phyloP scores from a whole-genome alignment of 805 yeast genomes.

The Lipomyces sp. region DNA sequence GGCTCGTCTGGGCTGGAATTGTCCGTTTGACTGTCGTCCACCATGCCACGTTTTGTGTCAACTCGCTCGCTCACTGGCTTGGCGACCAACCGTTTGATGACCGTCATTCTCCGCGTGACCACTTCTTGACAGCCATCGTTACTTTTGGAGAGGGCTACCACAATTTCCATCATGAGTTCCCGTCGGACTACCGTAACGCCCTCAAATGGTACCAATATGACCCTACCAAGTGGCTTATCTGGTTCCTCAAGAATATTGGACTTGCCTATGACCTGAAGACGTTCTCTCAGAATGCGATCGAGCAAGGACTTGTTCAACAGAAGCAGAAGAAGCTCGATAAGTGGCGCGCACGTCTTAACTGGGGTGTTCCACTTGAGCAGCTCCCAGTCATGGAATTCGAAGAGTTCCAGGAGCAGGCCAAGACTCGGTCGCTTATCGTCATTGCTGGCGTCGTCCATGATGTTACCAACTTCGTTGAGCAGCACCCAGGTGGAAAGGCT shows the following conservation, averaged over 20 bases:
- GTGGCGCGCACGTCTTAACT: slow-evolving; percentile 75
- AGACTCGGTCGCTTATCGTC: slow-evolving; percentile 69
- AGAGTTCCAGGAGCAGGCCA: slow-evolving; percentile 56
- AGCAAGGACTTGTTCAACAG: slow-evolving; percentile 76
- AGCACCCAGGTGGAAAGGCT: slow-evolving; percentile 92
- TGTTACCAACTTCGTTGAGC: slow-evolving; percentile 84
- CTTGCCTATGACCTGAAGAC: slow-evolving; percentile 62
- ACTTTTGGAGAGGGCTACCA: slow-evolving; percentile 92
- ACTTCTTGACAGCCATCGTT: slow-evolving; percentile 61
- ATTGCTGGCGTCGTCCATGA: slow-evolving; percentile 93
- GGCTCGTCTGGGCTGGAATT: slow-evolving; percentile 78
- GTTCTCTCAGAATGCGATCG: slow-evolving; percentile 63
- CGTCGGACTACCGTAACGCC: slow-evolving; percentile 84
- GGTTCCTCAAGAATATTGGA: slow-evolving; percentile 57
- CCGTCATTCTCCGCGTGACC: slow-evolving; percentile 74
- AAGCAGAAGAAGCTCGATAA: slow-evolving; percentile 80
- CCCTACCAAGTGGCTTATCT: slow-evolving; percentile 81
- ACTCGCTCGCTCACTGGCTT: slow-evolving; percentile 80
- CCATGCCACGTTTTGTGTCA: slow-evolving; percentile 76
- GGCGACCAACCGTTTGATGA: slow-evolving; percentile 78
- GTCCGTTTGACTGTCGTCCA: slow-evolving; percentile 73
- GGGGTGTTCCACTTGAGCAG: slow-evolving; percentile 94
- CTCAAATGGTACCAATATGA: slow-evolving; percentile 75
- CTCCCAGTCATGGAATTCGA: slow-evolving; percentile 70
- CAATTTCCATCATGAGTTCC: slow-evolving; percentile 95